These are phyloP conservation scores for Blastobotrys serpentis DNA, from an alignment of 1,139 yeast species.

Conservation along the genomic window DNA sequence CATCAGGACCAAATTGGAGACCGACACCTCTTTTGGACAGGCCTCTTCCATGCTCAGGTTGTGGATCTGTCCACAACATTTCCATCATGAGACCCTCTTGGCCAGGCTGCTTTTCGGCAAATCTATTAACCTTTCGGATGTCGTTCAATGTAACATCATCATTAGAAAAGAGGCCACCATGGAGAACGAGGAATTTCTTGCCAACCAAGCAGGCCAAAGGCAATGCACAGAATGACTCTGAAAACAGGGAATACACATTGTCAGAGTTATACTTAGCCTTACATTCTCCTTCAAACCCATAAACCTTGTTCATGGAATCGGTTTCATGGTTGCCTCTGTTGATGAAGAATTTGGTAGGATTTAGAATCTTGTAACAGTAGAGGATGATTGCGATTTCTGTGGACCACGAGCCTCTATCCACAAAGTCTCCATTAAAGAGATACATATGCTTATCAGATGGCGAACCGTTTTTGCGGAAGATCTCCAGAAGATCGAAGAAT, in stretches of 20 bases:
- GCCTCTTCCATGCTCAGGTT: slow-evolving; percentile 68
- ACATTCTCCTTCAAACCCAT: slow-evolving; percentile 96
- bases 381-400: slow-evolving; percentile 88
- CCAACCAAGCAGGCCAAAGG: slow-evolving; percentile 87
- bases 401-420: slow-evolving; percentile 98
- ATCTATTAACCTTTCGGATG: slow-evolving; percentile 67
- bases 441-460: slow-evolving; percentile 65
- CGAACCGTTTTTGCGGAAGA: slow-evolving; percentile 74
- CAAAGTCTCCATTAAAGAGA: slow-evolving; percentile 95
- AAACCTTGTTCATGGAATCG: slow-evolving; percentile 92
- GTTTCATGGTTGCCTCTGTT: slow-evolving; percentile 98
- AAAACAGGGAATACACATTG: slow-evolving; percentile 77
- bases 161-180: slow-evolving; percentile 90
- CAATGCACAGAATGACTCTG: slow-evolving; percentile 80
- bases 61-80: slow-evolving; percentile 97
- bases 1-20: slow-evolving; percentile 94
- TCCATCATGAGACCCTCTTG: slow-evolving; percentile 94
- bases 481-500: slow-evolving; percentile 80
- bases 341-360: slow-evolving; percentile 69
- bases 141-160: slow-evolving; percentile 71
- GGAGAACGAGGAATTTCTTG: slow-evolving; percentile 78
- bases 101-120: slow-evolving; percentile 75
- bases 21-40: slow-evolving; percentile 96
- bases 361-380: slow-evolving; percentile 73
- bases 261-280: slow-evolving; percentile 77